Evolutionary conservation across 2,329 filamentous ascomycete genomes (phyloP).

Genomic region (Penicillium sp.): DNA sequence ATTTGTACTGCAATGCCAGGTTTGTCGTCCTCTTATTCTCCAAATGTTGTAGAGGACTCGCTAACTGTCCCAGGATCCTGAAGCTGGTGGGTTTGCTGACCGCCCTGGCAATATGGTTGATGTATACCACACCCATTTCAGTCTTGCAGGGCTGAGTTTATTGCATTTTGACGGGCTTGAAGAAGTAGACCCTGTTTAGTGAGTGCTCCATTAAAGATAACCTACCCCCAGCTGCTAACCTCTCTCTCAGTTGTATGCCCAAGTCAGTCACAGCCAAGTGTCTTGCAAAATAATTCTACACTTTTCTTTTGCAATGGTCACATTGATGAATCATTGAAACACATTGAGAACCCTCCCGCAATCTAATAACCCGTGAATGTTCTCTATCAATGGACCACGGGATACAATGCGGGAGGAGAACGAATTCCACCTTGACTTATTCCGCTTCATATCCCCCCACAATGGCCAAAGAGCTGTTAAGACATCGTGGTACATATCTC

Average conservation of each 20-base stretch:
- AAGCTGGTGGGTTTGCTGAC: conserved; percentile 84
- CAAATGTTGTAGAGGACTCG: neutral
- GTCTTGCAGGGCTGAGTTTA: conserved; percentile 82
- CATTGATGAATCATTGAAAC: neutral
- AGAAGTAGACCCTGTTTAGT: conserved; percentile 87
- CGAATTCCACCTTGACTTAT: conserved; percentile 43
- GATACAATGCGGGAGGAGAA: conserved; percentile 74
- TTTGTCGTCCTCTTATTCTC: conserved; percentile 29
- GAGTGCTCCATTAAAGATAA: conserved; percentile 34
- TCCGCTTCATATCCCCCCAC: conserved; percentile 42
- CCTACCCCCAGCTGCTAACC: conserved; percentile 18
- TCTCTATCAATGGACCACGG: conserved; percentile 55
- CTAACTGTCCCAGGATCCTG: conserved; percentile 59
- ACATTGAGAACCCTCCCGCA: conserved; percentile 55
- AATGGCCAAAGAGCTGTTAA: conserved; percentile 43
- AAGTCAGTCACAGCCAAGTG: conserved; percentile 64
- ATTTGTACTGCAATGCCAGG: conserved; percentile 87
- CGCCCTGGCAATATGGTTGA: conserved; percentile 93
- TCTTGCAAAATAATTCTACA: conserved; percentile 45
- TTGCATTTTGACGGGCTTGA: conserved; percentile 74
- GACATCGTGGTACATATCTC: conserved; percentile 41
- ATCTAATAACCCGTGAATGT: conserved; percentile 69
- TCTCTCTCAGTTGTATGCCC: conserved; percentile 64
- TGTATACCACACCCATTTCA: conserved; percentile 94
- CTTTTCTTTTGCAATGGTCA: no score